Evolutionary conservation across 1,284 basidiomycete genomes (phyloP).

Genomic region (Grifola frondosa): DNA sequence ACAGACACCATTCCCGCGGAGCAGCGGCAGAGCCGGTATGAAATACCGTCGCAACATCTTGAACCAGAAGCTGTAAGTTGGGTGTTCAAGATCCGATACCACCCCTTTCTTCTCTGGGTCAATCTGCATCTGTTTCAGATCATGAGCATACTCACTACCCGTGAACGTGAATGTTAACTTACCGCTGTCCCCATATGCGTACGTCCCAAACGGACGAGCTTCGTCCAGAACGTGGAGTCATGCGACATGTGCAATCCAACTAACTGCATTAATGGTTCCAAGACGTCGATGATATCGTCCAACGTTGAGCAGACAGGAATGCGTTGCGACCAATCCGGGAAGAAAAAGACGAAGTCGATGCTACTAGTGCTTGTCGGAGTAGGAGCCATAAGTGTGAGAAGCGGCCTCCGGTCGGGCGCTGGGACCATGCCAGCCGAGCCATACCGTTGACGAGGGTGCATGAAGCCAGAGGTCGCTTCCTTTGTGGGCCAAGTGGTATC

Average conservation of each 20-base stretch:
- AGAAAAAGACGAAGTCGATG: constrained; percentile 86
- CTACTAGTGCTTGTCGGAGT: constrained; percentile 71
- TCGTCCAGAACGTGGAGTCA: constrained; percentile 63
- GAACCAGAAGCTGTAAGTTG: constrained; percentile 75
- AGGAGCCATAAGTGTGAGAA: constrained; percentile 70
- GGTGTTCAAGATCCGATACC: constrained; percentile 50
- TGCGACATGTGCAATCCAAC: constrained; percentile 76
- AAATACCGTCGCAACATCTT: constrained; percentile 78
- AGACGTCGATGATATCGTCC: constrained; percentile 70
- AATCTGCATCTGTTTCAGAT: no score
- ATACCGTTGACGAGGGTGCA: constrained; percentile 61
- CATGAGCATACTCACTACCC: no score
- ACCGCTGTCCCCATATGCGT: constrained; percentile 46
- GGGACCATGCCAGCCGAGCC: constrained; percentile 52
- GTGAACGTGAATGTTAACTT: no score
- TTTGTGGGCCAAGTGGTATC: constrained; percentile 50
- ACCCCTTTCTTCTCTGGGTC: constrained; percentile 59
- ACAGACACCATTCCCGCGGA: constrained; percentile 82
- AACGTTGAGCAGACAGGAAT: constrained; percentile 64
- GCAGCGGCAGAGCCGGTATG: constrained; percentile 85
- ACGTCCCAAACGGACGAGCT: constrained; percentile 59
- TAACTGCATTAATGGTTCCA: constrained; percentile 76
- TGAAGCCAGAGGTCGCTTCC: constrained; percentile 59
- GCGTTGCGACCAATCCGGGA: constrained; percentile 75
- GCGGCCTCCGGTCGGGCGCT: constrained; percentile 54